These are phyloP conservation scores for Arthrobotrys megalospora DNA, from an alignment of 2,329 filamentous ascomycete genomes.

Conservation along the genomic window DNA sequence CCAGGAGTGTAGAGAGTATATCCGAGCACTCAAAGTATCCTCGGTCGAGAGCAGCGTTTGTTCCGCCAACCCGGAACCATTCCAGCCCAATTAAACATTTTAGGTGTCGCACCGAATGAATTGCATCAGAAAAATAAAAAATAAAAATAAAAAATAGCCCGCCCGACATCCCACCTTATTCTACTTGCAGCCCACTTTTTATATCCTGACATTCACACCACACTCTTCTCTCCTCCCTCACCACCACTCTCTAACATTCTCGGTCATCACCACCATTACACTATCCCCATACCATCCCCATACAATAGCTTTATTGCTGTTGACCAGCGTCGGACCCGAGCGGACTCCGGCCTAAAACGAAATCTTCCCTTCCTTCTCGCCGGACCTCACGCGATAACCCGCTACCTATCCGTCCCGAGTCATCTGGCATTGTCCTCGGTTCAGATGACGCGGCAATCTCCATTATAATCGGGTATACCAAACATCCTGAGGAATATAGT, in stretches of 20 bases:
- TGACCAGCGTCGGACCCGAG: conserved; percentile 32
- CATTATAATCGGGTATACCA: conserved; percentile 54
- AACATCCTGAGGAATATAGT: conserved; percentile 59
- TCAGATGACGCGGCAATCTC: conserved; percentile 60
- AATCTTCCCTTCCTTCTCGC: conserved; percentile 12
- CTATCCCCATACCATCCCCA: neutral
- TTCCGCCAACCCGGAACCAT: conserved; percentile 46
- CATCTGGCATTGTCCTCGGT: conserved; percentile 24
- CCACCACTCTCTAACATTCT: conserved; percentile 5
- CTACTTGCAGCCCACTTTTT: conserved; percentile 20
- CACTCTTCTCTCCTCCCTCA: neutral
- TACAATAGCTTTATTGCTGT: neutral
- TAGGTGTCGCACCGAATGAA: conserved; percentile 15
- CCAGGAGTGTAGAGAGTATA: neutral
- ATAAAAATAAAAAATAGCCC: conserved; percentile 20
- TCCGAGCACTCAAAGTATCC: neutral
- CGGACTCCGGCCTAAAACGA: conserved; percentile 34
- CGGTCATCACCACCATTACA: conserved; percentile 19
- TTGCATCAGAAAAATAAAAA: conserved; percentile 5
- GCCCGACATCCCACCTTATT: conserved; percentile 14
- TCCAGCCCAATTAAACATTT: neutral
- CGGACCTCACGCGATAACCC: conserved; percentile 14
- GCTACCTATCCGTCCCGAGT: conserved; percentile 9
- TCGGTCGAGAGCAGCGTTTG: neutral
- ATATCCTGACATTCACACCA: conserved; percentile 57